Evolutionary conservation across 352 stramenopile genomes (phyloP).

Genomic region (Phytophthora sp.): DNA sequence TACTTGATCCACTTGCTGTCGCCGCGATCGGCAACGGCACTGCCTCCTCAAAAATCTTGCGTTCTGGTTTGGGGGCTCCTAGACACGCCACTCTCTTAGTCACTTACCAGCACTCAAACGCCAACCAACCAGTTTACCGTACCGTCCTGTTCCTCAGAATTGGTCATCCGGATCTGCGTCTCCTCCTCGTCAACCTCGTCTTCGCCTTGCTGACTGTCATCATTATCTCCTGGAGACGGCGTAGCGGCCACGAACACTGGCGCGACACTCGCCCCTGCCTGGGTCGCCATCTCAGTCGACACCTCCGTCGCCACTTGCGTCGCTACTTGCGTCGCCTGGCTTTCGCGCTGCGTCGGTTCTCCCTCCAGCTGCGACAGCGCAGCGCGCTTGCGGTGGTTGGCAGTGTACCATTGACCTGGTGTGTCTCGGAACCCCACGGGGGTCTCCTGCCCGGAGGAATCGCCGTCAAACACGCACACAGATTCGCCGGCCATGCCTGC

Average conservation of each 20-base stretch:
- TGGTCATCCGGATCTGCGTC: constrained; percentile 83
- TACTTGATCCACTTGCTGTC: not conserved
- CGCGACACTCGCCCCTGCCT: constrained; percentile 4
- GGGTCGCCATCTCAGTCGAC: constrained; percentile 20
- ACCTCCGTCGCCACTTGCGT: constrained; percentile 34
- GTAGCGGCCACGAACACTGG: constrained; percentile 57
- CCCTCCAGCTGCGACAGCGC: constrained; percentile 26
- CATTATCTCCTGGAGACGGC: constrained; percentile 20
- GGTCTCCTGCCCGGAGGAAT: constrained; percentile 58
- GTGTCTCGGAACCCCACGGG: constrained; percentile 69
- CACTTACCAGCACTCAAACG: constrained; percentile 1
- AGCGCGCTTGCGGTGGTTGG: constrained; percentile 45
- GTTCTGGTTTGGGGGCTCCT: constrained; percentile 8
- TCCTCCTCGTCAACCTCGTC: constrained; percentile 75
- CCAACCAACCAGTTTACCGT: not conserved
- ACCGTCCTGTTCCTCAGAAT: constrained; percentile 66
- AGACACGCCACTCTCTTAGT: constrained; percentile 6
- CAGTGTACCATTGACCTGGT: constrained; percentile 34
- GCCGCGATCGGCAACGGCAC: constrained; percentile 29
- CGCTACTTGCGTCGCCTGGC: constrained; percentile 38
- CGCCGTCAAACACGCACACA: constrained; percentile 35
- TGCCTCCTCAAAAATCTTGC: constrained; percentile 59
- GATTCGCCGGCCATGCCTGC: constrained; percentile 13
- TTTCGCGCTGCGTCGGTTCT: constrained; percentile 57
- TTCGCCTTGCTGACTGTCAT: constrained; percentile 5